These are phyloP conservation scores for Neocucurbitaria cava DNA, from an alignment of 2,329 filamentous ascomycete genomes.

Conservation along the genomic window DNA sequence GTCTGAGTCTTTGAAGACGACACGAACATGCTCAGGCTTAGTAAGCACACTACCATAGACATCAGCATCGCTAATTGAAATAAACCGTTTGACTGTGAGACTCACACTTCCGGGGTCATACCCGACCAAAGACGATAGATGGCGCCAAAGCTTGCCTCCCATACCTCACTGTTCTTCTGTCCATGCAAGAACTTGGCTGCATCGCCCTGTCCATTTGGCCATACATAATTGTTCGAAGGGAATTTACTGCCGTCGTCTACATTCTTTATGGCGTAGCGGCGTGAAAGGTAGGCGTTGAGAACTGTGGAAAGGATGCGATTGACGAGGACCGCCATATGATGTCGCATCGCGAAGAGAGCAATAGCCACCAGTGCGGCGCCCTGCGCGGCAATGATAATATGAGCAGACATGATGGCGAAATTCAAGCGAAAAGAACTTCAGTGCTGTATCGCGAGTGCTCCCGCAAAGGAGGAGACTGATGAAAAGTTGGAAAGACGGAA, in stretches of 20 bases:
- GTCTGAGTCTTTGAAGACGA: conserved; percentile 54
- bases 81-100: not conserved
- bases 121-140: conserved; percentile 49
- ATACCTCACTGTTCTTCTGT: conserved; percentile 36
- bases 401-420: not conserved
- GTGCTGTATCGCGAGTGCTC: too few relatives aligned
- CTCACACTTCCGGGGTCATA: conserved; percentile 50
- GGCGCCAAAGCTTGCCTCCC: conserved; percentile 41
- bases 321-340: not conserved
- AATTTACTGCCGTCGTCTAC: conserved; percentile 1
- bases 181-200: conserved; percentile 51
- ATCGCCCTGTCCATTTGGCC: conserved; percentile 38
- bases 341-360: not conserved
- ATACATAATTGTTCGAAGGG: conserved; percentile 14
- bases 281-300: not conserved
- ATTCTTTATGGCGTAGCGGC: not conserved
- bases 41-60: conserved; percentile 44
- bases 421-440: not conserved
- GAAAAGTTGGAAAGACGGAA: not conserved
- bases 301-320: not conserved
- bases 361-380: not conserved
- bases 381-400: not conserved
- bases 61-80: not conserved
- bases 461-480: too few relatives aligned
- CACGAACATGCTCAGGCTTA: conserved; percentile 43